phyloP scores from a whole-genome alignment of 805 yeast genomes.

The Yarrowia yakushimensis region DNA sequence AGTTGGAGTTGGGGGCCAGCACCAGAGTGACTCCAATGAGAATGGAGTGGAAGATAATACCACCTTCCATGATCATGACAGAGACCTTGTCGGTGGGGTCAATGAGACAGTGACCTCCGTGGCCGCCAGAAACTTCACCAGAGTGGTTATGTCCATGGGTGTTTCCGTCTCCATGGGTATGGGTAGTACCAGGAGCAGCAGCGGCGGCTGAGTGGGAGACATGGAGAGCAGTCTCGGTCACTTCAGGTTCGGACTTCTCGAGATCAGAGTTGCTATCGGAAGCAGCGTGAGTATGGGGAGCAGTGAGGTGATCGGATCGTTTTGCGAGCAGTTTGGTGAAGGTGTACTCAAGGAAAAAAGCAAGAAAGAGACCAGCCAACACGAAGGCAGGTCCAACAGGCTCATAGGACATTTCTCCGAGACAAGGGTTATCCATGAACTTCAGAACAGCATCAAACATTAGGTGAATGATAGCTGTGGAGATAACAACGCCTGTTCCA shows the following conservation, averaged over 20 bases:
- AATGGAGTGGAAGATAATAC: constrained; percentile 62
- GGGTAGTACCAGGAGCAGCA: constrained; percentile 18
- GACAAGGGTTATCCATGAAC: constrained; percentile 50
- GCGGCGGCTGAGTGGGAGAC: constrained; percentile 4
- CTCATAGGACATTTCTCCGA: constrained; percentile 56
- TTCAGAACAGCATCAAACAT: constrained; percentile 65
- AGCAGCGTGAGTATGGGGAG: constrained; percentile 26
- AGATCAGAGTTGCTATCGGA: constrained; percentile 17
- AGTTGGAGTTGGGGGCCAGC: constrained; percentile 39
- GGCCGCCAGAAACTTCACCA: constrained; percentile 26
- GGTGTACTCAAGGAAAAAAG: constrained; percentile 51
- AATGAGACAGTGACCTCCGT: constrained; percentile 54
- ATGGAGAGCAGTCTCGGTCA: background rate
- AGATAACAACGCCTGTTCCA: constrained; percentile 80
- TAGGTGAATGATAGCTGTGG: constrained; percentile 76
- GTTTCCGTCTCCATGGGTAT: constrained; percentile 9
- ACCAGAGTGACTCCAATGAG: constrained; percentile 60
- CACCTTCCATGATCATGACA: constrained; percentile 48
- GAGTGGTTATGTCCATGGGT: constrained; percentile 16
- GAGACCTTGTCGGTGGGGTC: constrained; percentile 26
- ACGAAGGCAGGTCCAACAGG: constrained; percentile 54
- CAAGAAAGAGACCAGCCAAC: constrained; percentile 46
- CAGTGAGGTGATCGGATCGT: constrained; percentile 21
- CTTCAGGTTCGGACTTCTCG: background rate
- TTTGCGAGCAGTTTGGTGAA: constrained; percentile 48